Percentiles rank a stretch among this genome's conserved stretches.
Evolutionary conservation across 768 basidiomycete genomes (phyloP).

Genomic region (Mrakia gelida): DNA sequence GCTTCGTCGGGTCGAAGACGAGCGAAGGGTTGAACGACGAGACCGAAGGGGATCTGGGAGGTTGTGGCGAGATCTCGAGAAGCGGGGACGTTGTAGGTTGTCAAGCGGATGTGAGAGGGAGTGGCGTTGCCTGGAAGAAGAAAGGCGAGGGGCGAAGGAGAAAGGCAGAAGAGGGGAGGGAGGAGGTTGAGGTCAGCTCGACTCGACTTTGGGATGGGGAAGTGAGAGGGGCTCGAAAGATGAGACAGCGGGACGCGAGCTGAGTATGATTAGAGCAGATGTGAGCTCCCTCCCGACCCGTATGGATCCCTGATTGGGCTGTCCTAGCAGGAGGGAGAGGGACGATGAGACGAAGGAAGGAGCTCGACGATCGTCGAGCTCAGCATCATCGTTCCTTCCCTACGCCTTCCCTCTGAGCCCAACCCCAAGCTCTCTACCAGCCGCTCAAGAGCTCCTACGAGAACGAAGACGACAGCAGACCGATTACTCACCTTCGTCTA

Average conservation of each 20-base stretch:
- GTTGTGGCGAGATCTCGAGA: slow-evolving; percentile 72
- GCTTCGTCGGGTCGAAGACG: slow-evolving; percentile 74
- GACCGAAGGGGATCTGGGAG: slow-evolving; percentile 76
- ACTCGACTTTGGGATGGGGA: no score
- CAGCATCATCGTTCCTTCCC: background rate
- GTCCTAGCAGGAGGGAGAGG: no score
- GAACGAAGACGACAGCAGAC: no score
- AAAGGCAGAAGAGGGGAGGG: no score
- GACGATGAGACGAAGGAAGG: background rate
- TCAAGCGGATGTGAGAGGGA: slow-evolving; percentile 80
- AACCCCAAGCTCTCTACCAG: no score
- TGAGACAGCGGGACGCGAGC: no score
- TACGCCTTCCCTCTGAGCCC: background rate
- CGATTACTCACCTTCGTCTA: slow-evolving; percentile 70
- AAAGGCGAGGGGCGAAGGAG: background rate
- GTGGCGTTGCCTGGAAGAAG: slow-evolving; percentile 72
- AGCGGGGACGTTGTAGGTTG: slow-evolving; percentile 83
- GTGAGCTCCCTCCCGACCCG: no score
- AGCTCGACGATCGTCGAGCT: background rate
- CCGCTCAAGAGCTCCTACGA: no score
- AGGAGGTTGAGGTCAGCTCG: background rate
- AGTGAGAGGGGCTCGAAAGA: background rate
- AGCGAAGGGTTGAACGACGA: slow-evolving; percentile 85
- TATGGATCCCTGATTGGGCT: no score
- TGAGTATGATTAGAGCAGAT: no score